Evolutionary conservation across 1,284 basidiomycete genomes (phyloP), one percentile per base, ranked within the genome.

Genomic region (Cryptococcus amylolentus): DNA sequence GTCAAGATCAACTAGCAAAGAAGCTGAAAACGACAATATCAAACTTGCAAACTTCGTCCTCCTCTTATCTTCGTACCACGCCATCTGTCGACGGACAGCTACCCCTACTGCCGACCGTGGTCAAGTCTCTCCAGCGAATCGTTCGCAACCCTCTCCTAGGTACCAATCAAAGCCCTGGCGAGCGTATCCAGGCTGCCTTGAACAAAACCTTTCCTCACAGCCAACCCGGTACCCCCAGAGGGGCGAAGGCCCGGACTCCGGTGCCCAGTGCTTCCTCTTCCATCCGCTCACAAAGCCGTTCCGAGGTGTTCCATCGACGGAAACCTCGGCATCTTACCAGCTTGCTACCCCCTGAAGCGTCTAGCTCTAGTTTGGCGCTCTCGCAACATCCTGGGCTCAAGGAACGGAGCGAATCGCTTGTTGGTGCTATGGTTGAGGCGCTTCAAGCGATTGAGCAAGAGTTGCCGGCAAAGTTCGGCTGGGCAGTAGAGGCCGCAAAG

Each of bases 101-200:
- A 18, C 52, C 27, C 58, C 47, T 62, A 0, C 61, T 75, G 1
- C 31, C 52, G 5, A 60, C 61, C 2, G 31, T 71, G 8, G 54
- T 73, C n/a, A 62, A 62, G 28, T 45, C 60, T 0, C 51, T 76
- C 0, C 54, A 55, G 13, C 58, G 65, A 6, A 52, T 76, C 6
- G 62, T 67, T 23, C 66, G 72, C 2, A 76, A 76, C 51, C 64
- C 72, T 3, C 53, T 76, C 14, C 61, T 76, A 4, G 69, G 68
- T 1, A 66, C 67, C 0, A 70, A 67, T 41, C 72, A 75, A 52
- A 65, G 70, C 0, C 72, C 74, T 0, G 74, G 74, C 1, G 71
- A 73, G 46, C 58, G 74, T 8, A 75, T 76, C 41, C 62, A 67
- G 35, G 61, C 61, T 0, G 74, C 74, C 1, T 52, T 76, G 16